phyloP scores from a whole-genome alignment of 441 rosid genomes.

The Monsonia emarginata region DNA sequence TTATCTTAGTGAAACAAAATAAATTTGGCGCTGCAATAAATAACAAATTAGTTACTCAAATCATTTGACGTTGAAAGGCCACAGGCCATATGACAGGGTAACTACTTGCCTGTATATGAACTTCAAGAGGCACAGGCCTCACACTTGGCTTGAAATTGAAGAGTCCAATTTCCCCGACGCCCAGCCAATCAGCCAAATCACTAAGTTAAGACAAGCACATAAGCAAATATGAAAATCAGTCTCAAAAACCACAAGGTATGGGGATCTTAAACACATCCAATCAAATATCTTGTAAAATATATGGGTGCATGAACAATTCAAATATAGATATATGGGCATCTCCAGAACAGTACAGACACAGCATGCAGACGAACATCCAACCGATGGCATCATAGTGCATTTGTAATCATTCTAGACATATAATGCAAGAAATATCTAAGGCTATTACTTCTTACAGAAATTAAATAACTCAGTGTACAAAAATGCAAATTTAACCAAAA shows the following conservation, averaged over 20 bases:
- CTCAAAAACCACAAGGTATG: too few species aligned
- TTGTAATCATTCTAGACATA: background rate
- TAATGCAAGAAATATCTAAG: background rate
- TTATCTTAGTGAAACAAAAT: background rate
- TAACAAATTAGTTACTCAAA: too few species aligned
- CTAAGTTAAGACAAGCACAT: slow-evolving; percentile 30
- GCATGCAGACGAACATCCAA: background rate
- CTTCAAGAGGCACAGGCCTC: slow-evolving; percentile 98
- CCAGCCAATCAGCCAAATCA: slow-evolving; percentile 99
- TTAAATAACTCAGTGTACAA: background rate
- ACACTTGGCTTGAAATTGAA: slow-evolving; percentile 99
- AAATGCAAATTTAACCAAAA: background rate
- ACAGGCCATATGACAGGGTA: slow-evolving; percentile 3
- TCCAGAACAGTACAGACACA: background rate
- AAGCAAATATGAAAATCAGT: slow-evolving; percentile 2
- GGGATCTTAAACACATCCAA: background rate
- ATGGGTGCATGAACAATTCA: background rate
- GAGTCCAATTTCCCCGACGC: slow-evolving; percentile 85
- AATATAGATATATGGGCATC: background rate
- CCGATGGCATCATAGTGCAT: background rate
- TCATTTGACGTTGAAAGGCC: background rate
- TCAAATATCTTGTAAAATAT: background rate
- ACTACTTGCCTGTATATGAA: slow-evolving; percentile 88
- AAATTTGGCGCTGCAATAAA: background rate
- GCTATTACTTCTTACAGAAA: background rate